Conservation (phyloP, 257 asterid species). For the Salvia splendens region DNA sequence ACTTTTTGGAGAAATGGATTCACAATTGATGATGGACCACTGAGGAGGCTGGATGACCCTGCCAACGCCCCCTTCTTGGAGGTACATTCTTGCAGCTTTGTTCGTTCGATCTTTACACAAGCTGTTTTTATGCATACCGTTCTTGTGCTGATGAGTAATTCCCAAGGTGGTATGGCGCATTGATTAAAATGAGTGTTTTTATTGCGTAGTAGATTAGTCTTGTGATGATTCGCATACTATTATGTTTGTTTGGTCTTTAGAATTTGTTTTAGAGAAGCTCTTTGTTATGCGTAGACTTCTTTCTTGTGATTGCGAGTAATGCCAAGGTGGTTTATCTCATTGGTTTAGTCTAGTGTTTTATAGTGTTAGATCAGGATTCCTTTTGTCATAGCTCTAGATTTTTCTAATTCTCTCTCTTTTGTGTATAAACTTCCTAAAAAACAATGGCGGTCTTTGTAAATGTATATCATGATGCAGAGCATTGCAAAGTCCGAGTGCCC, state of each 20-base stretch:
- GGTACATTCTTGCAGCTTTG: conserved; percentile 44
- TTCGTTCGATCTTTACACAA: background rate
- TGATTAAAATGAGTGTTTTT: background rate
- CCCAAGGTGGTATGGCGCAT: conserved; percentile 9
- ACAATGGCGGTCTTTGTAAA: conserved; percentile 12
- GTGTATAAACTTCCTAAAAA: conserved; percentile 13
- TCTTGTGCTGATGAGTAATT: conserved; percentile 4
- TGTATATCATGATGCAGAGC: conserved; percentile 54
- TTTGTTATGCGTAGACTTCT: no score
- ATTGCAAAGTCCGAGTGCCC: conserved; percentile 71
- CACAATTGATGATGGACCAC: conserved; percentile 77
- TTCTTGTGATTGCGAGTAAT: no score
- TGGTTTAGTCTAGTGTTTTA: background rate
- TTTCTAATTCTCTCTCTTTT: background rate
- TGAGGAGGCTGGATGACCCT: conserved; percentile 80
- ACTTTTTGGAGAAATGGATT: conserved; percentile 82
- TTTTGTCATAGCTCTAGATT: background rate
- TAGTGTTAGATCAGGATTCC: background rate
- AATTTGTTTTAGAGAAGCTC: no score
- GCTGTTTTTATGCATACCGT: background rate
- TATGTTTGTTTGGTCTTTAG: no score
- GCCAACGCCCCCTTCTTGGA: conserved; percentile 68
- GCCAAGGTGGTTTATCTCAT: no score
- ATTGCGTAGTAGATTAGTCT: no score
- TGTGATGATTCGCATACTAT: no score